Evolutionary conservation across 305 asterid genomes (phyloP).

Genomic region (Plantago coronopus): DNA sequence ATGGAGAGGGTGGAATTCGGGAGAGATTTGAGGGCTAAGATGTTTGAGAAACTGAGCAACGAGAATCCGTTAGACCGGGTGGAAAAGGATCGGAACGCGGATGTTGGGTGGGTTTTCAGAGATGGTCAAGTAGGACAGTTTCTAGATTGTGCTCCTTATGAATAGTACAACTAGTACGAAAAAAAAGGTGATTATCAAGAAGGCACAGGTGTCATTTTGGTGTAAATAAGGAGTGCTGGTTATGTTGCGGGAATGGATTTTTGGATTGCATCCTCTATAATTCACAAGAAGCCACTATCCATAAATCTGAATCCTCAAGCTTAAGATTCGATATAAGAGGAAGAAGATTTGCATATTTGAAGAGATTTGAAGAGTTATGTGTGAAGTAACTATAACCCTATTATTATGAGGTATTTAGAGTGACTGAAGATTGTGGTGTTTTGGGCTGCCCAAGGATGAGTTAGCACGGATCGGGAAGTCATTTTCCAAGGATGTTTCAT

Average conservation of each 20-base stretch:
- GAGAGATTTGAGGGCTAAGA: constrained; percentile 39
- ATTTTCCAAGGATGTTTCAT: not conserved
- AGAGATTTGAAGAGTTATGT: no score
- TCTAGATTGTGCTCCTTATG: no score
- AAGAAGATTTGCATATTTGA: no score
- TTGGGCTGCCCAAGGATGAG: constrained; percentile 3
- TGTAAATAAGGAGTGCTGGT: no score
- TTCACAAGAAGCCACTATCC: no score
- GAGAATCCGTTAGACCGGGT: constrained; percentile 49
- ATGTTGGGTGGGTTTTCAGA: constrained; percentile 73
- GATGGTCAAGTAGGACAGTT: constrained; percentile 31
- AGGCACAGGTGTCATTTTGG: constrained; percentile 1
- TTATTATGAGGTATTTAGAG: not conserved
- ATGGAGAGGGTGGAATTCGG: constrained; percentile 52
- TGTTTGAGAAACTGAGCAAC: constrained; percentile 50
- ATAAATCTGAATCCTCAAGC: no score
- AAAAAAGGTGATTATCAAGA: no score
- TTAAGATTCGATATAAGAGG: no score
- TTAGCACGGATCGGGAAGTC: not conserved
- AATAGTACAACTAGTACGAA: no score
- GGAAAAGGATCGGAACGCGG: constrained; percentile 34
- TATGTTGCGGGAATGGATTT: no score
- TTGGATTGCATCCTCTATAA: no score
- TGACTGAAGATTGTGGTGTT: not conserved
- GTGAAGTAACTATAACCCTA: no score